These are phyloP conservation scores for Umbellularia californica DNA, from an alignment of 164 flowering plant genomes.

Conservation along the genomic window DNA sequence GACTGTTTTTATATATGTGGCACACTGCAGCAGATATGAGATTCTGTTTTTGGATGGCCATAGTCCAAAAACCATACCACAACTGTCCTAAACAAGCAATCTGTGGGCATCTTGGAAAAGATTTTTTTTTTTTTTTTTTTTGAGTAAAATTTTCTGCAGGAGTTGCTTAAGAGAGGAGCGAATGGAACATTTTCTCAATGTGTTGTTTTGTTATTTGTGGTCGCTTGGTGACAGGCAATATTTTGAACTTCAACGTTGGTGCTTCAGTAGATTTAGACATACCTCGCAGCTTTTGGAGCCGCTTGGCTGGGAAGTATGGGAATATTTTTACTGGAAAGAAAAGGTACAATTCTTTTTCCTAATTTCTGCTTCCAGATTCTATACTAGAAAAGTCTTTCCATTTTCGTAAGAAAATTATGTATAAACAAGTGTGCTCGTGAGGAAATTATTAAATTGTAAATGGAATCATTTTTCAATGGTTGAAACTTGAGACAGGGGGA, in stretches of 20 bases:
- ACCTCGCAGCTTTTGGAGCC: constrained; percentile 97
- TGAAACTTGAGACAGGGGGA: constrained; percentile 64
- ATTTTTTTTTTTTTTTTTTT: no score
- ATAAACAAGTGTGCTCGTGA: background rate
- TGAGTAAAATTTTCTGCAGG: no score
- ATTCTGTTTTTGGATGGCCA: no score
- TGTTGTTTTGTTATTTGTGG: no score
- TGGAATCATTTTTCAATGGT: background rate
- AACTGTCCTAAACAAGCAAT: no score
- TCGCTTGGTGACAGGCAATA: constrained; percentile 53
- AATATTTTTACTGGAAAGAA: constrained; percentile 94
- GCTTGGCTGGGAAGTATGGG: constrained; percentile 92
- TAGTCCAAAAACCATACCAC: no score
- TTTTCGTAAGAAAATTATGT: background rate
- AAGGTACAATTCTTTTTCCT: constrained; percentile 41
- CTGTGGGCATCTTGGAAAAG: no score
- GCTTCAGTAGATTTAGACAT: constrained; percentile 76
- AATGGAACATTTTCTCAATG: no score
- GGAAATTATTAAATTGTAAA: background rate
- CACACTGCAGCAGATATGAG: no score
- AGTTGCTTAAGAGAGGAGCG: no score
- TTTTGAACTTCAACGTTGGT: constrained; percentile 90
- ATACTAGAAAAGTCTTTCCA: background rate
- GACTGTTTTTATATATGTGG: no score
- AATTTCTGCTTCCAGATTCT: background rate